Conservation (phyloP, 2,329 filamentous ascomycete genomes). For the Pseudogymnoascus sp. region DNA sequence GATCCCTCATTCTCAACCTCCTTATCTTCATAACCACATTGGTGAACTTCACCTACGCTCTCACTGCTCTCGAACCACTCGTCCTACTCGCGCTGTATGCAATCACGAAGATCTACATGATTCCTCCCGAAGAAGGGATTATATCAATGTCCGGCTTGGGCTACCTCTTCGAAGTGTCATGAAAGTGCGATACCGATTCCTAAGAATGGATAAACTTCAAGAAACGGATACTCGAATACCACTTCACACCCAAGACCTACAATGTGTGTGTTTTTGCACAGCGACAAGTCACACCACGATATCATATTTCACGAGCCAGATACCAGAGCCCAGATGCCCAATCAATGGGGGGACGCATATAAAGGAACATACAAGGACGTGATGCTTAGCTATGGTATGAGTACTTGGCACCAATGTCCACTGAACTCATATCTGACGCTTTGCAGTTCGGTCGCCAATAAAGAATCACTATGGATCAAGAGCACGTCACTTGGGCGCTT, state of each 20-base stretch:
- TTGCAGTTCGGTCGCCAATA: neutral
- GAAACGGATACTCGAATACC: neutral
- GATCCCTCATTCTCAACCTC: conserved; percentile 43
- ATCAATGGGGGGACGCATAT: neutral
- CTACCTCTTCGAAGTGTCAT: conserved; percentile 19
- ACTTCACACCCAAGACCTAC: neutral
- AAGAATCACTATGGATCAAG: neutral
- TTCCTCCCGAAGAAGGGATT: conserved; percentile 38
- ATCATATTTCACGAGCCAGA: no score
- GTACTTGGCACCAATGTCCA: neutral
- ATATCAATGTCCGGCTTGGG: conserved; percentile 31
- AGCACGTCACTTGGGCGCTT: neutral
- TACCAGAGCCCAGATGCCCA: neutral
- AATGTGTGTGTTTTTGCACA: neutral
- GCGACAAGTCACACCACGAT: neutral
- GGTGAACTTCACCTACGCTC: conserved; percentile 44
- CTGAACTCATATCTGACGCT: neutral
- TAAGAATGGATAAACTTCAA: neutral
- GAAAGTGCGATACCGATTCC: neutral
- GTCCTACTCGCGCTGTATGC: conserved; percentile 41
- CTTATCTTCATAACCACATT: conserved; percentile 47
- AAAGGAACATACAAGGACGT: neutral
- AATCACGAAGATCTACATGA: conserved; percentile 40
- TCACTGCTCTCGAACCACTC: conserved; percentile 41
- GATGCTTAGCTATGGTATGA: neutral